These are phyloP conservation scores for Setaria viridis DNA, from an alignment of 202 grass and related monocot species.

Conservation along the genomic window DNA sequence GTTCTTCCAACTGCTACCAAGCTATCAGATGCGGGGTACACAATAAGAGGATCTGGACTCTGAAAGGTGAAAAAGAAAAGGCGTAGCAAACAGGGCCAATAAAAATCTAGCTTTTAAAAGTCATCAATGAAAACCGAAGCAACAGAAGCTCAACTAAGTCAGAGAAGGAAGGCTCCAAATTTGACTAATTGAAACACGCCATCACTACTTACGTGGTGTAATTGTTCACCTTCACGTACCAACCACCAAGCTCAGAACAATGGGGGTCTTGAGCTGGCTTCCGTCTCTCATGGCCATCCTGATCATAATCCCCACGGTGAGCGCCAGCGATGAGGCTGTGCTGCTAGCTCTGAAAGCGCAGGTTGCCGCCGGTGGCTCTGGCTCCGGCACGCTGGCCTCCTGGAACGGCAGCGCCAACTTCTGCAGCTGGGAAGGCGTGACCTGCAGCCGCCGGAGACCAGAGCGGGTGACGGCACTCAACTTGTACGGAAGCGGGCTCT, in stretches of 20 bases:
- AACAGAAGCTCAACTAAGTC: too few species aligned
- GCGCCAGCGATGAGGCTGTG: not conserved
- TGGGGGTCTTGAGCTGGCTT: not conserved
- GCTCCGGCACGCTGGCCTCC: not conserved
- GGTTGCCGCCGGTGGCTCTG: fast-evolving
- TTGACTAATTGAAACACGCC: too few species aligned
- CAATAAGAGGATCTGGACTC: too few species aligned
- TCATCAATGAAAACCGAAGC: too few species aligned
- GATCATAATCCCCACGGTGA: not conserved
- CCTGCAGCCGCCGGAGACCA: not conserved
- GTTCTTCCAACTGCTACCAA: too few species aligned
- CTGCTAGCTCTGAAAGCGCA: not conserved
- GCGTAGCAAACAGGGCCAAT: too few species aligned
- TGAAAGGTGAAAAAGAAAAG: too few species aligned
- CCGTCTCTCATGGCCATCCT: not conserved
- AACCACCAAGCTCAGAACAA: not conserved
- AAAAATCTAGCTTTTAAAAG: too few species aligned
- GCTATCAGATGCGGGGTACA: too few species aligned
- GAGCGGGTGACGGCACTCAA: conserved; percentile 20
- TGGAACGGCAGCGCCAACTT: conserved; percentile 7
- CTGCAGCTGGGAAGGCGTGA: conserved; percentile 31
- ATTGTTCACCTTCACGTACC: too few species aligned
- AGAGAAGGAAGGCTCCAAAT: too few species aligned
- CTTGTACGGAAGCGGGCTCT: not conserved
- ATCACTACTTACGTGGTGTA: too few species aligned